These are phyloP conservation scores for Trichoderma pleuroti DNA, from an alignment of 2,329 filamentous ascomycete species.

Conservation along the genomic window DNA sequence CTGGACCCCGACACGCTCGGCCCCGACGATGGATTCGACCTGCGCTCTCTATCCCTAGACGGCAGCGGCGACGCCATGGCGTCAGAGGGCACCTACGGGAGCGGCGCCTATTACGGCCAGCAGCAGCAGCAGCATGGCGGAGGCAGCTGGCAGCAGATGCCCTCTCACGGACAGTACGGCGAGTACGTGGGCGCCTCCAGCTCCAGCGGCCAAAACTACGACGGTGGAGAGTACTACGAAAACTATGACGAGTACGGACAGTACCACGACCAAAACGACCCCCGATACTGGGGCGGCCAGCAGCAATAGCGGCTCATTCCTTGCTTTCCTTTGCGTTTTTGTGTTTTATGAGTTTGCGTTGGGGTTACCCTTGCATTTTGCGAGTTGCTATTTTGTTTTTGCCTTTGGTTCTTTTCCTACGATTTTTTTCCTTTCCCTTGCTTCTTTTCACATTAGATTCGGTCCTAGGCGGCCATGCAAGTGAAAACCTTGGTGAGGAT, in stretches of 20 bases:
- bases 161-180: background rate
- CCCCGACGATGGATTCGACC: slow-evolving; percentile 33
- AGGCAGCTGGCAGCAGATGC: slow-evolving; percentile 5
- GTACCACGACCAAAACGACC: slow-evolving; percentile 20
- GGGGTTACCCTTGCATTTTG: background rate
- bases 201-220: background rate
- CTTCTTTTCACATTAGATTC: background rate
- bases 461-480: background rate
- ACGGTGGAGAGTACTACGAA: slow-evolving; percentile 21
- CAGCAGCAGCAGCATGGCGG: background rate
- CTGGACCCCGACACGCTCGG: slow-evolving; percentile 30
- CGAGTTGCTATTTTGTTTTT: background rate
- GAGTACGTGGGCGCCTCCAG: slow-evolving; percentile 1
- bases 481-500: background rate
- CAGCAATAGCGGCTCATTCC: background rate
- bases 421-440: background rate
- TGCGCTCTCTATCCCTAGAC: slow-evolving; percentile 17
- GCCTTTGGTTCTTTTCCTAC: background rate
- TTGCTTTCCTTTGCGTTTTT: background rate
- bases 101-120: slow-evolving; percentile 8
- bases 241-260: slow-evolving; percentile 21
- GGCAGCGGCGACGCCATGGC: background rate
- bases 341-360: background rate
- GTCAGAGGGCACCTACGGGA: background rate
- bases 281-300: slow-evolving; percentile 22